phyloP scores from a whole-genome alignment of 1,284 basidiomycete species.

The Rhodotorula sp. region DNA sequence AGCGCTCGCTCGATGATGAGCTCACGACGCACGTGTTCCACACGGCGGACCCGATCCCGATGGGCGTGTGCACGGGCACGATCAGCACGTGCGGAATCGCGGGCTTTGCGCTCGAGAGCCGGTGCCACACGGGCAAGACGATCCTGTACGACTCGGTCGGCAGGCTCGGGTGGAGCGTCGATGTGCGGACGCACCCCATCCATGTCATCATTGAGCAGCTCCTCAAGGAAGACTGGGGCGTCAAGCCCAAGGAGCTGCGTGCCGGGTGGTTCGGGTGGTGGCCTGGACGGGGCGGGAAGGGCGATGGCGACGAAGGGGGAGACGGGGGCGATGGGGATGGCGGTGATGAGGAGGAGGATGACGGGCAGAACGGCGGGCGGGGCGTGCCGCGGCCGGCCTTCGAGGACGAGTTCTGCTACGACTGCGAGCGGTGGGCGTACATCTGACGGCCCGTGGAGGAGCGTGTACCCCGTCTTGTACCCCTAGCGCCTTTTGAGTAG shows the following conservation, averaged over 20 bases:
- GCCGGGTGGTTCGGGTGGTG: slow-evolving; percentile 24
- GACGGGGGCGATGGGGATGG: background rate
- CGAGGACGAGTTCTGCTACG: slow-evolving; percentile 44
- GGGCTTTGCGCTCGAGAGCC: slow-evolving; percentile 49
- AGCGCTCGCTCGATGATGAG: slow-evolving; percentile 21
- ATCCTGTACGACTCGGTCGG: slow-evolving; percentile 86
- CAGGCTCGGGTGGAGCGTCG: slow-evolving; percentile 76
- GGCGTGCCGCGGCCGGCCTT: slow-evolving; percentile 43
- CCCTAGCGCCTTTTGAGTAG: background rate
- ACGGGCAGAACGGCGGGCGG: slow-evolving; percentile 37
- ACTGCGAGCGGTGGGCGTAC: slow-evolving; percentile 46
- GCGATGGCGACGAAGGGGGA: background rate
- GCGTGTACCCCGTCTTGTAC: background rate
- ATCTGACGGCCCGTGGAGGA: background rate
- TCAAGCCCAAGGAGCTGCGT: slow-evolving; percentile 11
- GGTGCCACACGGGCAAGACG: slow-evolving; percentile 79
- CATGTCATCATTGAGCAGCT: slow-evolving; percentile 71
- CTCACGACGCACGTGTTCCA: slow-evolving; percentile 59
- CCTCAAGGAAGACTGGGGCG: slow-evolving; percentile 73
- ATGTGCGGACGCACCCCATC: slow-evolving; percentile 77
- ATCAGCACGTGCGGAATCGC: slow-evolving; percentile 45
- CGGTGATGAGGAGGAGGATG: slow-evolving; percentile 23
- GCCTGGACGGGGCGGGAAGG: slow-evolving; percentile 27
- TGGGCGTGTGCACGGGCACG: slow-evolving; percentile 36
- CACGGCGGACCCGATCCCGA: slow-evolving; percentile 56